A percentile compares a stretch with the other conserved stretches of the same genome.
Evolutionary conservation across 2,329 filamentous ascomycete species (phyloP).

Genomic region (Cryphonectria naterciae): DNA sequence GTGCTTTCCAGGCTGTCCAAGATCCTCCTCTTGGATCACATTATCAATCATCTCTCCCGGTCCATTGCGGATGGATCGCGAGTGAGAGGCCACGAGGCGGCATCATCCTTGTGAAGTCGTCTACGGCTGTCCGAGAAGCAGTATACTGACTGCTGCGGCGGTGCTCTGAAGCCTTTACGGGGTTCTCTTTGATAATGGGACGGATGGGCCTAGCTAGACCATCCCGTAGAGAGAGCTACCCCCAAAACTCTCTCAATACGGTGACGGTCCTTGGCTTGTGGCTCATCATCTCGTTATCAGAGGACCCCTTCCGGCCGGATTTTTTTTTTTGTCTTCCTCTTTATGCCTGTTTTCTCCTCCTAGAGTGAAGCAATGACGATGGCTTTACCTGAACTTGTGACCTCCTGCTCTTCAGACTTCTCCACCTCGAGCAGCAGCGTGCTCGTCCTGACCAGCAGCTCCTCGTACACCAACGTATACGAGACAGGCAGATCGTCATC

Average conservation of each 20-base stretch:
- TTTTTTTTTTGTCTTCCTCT: slow-evolving; percentile 22
- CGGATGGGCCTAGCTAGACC: not conserved
- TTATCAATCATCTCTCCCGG: not conserved
- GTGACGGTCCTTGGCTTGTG: not conserved
- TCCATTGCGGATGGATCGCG: not conserved
- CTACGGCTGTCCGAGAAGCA: slow-evolving; percentile 22
- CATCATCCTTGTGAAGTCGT: slow-evolving; percentile 30
- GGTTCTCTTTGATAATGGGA: slow-evolving; percentile 4
- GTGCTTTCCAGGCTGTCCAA: not conserved
- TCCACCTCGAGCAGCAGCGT: slow-evolving; percentile 69
- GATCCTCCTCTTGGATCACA: not conserved
- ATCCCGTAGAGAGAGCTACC: slow-evolving; percentile 25
- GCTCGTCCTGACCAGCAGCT: slow-evolving; percentile 68
- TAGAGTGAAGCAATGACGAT: slow-evolving; percentile 62
- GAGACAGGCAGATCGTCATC: slow-evolving; percentile 70
- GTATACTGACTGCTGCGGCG: slow-evolving; percentile 19
- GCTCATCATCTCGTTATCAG: not conserved
- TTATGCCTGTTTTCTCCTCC: slow-evolving; percentile 28
- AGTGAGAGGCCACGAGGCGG: slow-evolving; percentile 17
- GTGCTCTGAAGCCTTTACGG: not conserved
- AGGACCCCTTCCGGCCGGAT: not conserved
- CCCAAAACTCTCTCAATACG: slow-evolving; percentile 24
- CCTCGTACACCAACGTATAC: slow-evolving; percentile 74
- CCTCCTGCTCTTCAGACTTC: slow-evolving; percentile 63
- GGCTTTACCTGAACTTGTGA: slow-evolving; percentile 65